These are phyloP conservation scores for Penstemon davidsonii DNA, from an alignment of 257 asterid genomes.

Conservation along the genomic window DNA sequence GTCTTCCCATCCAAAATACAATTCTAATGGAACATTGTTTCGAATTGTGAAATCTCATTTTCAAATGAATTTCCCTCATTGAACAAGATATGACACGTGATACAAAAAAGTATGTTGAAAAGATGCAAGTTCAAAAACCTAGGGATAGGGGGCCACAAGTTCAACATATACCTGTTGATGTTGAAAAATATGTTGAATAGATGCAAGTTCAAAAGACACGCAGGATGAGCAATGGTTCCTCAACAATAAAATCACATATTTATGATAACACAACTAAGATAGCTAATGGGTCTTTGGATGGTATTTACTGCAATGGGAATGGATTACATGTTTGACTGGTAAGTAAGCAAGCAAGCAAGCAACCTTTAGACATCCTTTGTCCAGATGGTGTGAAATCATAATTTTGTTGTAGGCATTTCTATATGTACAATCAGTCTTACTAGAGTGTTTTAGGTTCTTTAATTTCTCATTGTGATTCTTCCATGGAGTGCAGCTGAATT, in stretches of 20 bases:
- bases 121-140: too few species aligned
- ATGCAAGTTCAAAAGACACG: too few species aligned
- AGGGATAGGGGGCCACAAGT: too few species aligned
- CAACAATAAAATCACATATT: constrained; percentile 41
- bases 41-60: too few species aligned
- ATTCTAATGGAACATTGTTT: too few species aligned
- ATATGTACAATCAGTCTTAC: constrained; percentile 22
- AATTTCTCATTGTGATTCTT: constrained; percentile 11
- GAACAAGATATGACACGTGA: too few species aligned
- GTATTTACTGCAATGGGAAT: constrained; percentile 58
- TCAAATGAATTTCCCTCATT: too few species aligned
- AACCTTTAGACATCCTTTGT: too few species aligned
- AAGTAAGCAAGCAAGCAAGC: not conserved
- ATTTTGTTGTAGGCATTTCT: constrained; percentile 13
- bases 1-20: too few species aligned
- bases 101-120: too few species aligned
- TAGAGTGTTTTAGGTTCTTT: constrained; percentile 25
- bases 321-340: constrained; percentile 57
- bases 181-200: too few species aligned
- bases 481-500: constrained; percentile 37
- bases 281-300: constrained; percentile 58
- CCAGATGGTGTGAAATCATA: constrained; percentile 6
- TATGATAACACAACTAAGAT: constrained; percentile 47
- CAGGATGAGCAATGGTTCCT: constrained; percentile 52
- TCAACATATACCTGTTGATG: too few species aligned